A percentile compares a stretch with the other conserved stretches of the same genome.
Conservation (phyloP, 2,329 filamentous ascomycete species). For the Fusarium veterinarium region DNA sequence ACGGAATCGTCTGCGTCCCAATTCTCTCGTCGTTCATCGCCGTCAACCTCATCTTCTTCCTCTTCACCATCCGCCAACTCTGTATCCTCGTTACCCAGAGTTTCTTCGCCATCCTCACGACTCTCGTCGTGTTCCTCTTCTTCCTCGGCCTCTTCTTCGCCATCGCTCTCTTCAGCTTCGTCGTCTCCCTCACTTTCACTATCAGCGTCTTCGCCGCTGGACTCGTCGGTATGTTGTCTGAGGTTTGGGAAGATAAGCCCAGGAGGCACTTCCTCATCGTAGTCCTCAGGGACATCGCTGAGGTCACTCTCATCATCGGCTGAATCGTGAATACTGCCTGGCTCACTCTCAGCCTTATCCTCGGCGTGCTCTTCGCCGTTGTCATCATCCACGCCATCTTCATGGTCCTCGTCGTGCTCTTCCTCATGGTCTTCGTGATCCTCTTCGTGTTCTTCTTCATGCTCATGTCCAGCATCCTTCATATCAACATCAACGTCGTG, state of each 20-base stretch:
- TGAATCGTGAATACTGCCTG: conserved; percentile 71
- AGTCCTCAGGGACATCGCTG: conserved; percentile 70
- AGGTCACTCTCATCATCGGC: conserved; percentile 77
- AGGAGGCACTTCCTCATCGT: conserved; percentile 67
- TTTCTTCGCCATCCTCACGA: conserved; percentile 33
- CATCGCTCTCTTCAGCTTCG: conserved; percentile 33
- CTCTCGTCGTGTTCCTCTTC: conserved; percentile 11
- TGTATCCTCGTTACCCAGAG: conserved; percentile 30
- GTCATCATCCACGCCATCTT: conserved; percentile 47
- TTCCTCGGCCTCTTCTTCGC: conserved; percentile 29
- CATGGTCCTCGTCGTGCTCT: conserved; percentile 42
- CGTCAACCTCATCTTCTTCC: conserved; percentile 20
- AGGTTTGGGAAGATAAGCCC: conserved; percentile 66
- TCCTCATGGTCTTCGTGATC: conserved; percentile 45
- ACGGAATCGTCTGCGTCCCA: conserved; percentile 20
- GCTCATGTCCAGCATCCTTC: conserved; percentile 54
- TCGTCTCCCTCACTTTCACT: conserved; percentile 52
- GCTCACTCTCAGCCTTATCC: conserved; percentile 47
- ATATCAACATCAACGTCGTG: conserved; percentile 55
- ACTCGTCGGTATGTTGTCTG: conserved; percentile 45
- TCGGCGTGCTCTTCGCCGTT: conserved; percentile 53
- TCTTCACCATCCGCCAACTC: conserved; percentile 29
- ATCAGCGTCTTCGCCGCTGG: conserved; percentile 52
- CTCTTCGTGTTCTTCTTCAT: conserved; percentile 44
- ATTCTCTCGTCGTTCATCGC: conserved; percentile 3